A percentile compares a stretch with the other conserved stretches of the same genome.
phyloP scores from a whole-genome alignment of 306 rosid genomes.

The Glycine tomentella region DNA sequence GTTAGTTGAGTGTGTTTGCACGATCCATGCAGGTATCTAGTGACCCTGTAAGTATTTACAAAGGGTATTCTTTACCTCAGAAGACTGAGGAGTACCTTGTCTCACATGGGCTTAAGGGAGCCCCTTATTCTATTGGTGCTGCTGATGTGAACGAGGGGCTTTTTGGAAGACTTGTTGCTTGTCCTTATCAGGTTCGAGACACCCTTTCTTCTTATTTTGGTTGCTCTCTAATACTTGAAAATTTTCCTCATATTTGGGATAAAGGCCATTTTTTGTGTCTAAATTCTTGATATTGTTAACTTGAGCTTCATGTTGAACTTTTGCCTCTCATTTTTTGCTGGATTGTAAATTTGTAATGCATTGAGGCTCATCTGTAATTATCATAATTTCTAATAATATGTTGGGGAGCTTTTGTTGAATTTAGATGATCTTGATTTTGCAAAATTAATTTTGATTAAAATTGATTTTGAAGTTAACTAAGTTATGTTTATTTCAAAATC shows the following conservation, averaged over 20 bases:
- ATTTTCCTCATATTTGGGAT: neutral
- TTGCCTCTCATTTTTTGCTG: neutral
- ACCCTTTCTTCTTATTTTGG: neutral
- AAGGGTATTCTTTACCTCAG: slow-evolving; percentile 74
- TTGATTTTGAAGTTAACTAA: neutral
- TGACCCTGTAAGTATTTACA: slow-evolving; percentile 62
- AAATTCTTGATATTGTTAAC: slow-evolving; percentile 16
- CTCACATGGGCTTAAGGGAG: slow-evolving; percentile 74
- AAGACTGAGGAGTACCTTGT: slow-evolving; percentile 68
- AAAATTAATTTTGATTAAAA: neutral
- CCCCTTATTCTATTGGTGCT: slow-evolving; percentile 70
- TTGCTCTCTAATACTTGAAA: too few species aligned
- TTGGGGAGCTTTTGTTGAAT: neutral
- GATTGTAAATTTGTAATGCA: slow-evolving; percentile 10
- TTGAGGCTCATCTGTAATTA: neutral
- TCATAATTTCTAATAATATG: neutral
- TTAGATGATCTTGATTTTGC: neutral
- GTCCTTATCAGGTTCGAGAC: slow-evolving; percentile 74
- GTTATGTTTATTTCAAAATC: neutral
- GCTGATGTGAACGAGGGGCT: slow-evolving; percentile 59
- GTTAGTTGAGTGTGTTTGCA: neutral
- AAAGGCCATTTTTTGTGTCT: too few species aligned
- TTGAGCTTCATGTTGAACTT: slow-evolving; percentile 31
- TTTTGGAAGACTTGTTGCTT: slow-evolving; percentile 67
- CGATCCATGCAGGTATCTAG: slow-evolving; percentile 57